Conservation (phyloP, 208 protist genomes). For the Acanthamoeba sp. region DNA sequence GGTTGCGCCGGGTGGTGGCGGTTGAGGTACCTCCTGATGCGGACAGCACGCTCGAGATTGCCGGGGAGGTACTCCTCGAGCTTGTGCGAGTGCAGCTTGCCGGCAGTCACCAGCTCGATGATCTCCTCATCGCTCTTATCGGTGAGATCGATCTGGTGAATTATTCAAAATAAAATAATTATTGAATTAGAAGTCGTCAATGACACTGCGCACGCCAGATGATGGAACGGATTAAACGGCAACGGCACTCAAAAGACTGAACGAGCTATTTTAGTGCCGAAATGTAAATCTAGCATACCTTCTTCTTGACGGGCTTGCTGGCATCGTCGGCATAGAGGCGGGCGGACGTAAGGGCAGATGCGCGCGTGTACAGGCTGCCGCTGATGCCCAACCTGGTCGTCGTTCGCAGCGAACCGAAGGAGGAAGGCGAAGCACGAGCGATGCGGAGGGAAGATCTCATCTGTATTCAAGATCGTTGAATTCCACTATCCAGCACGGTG, state of each 20-base stretch:
- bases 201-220: too few species aligned
- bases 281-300: neutral
- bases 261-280: too few species aligned
- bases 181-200: neutral
- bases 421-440: slow-evolving; percentile 8
- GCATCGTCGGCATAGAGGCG: slow-evolving; percentile 1
- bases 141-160: slow-evolving; percentile 13
- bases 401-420: neutral
- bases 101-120: slow-evolving; percentile 40
- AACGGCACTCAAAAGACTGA: too few species aligned
- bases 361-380: neutral
- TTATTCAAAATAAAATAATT: neutral
- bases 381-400: neutral
- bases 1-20: neutral
- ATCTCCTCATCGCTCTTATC: slow-evolving; percentile 80
- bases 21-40: slow-evolving; percentile 48
- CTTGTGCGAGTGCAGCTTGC: slow-evolving; percentile 59
- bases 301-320: slow-evolving; percentile 21
- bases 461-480: neutral
- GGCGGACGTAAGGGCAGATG: neutral
- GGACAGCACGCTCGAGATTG: slow-evolving; percentile 73
- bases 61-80: slow-evolving; percentile 76
- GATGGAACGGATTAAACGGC: too few species aligned
- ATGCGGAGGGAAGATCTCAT: slow-evolving; percentile 26
- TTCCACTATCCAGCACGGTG: too few species aligned